These are phyloP conservation scores for Gossypium schwendimanii DNA, from an alignment of 441 rosid species.

Conservation along the genomic window DNA sequence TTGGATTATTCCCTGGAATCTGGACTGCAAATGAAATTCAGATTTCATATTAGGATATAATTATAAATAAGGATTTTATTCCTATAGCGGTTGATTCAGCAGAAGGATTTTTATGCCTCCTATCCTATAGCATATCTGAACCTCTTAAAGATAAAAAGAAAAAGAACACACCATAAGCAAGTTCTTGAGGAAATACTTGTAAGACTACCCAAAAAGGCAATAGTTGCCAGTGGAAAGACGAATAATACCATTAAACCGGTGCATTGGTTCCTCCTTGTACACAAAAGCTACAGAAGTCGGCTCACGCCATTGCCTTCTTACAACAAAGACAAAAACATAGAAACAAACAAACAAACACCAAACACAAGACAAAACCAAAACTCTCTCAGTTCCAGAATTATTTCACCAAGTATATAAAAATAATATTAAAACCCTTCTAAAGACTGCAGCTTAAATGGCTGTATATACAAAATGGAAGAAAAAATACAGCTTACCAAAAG, in stretches of 20 bases:
- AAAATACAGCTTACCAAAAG: conserved; percentile 73
- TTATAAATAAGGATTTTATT: conserved; percentile 8
- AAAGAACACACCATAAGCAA: conserved; percentile 29
- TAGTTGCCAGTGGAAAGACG: conserved; percentile 64
- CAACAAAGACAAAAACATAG: conserved; percentile 48
- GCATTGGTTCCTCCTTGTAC: conserved; percentile 77
- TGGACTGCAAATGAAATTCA: conserved; percentile 50
- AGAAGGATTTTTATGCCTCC: conserved; percentile 7
- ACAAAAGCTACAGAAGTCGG: conserved; percentile 82
- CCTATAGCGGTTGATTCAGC: conserved; percentile 9
- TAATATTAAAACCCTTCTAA: conserved; percentile 31
- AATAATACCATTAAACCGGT: conserved; percentile 71
- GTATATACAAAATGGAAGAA: conserved; percentile 26
- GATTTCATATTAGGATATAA: conserved; percentile 19
- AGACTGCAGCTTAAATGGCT: conserved; percentile 23
- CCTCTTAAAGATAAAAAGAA: conserved; percentile 21
- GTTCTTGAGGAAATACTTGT: conserved; percentile 35
- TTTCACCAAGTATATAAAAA: conserved; percentile 42
- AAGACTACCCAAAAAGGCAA: conserved; percentile 68
- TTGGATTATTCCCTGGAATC: conserved; percentile 55
- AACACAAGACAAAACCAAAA: conserved; percentile 67
- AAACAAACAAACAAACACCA: conserved; percentile 76
- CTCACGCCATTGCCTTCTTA: conserved; percentile 91
- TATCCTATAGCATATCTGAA: conserved; percentile 14
- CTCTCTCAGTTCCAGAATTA: conserved; percentile 67